phyloP scores from a whole-genome alignment of 768 basidiomycete genomes.

The Leccinum longicurvipes region DNA sequence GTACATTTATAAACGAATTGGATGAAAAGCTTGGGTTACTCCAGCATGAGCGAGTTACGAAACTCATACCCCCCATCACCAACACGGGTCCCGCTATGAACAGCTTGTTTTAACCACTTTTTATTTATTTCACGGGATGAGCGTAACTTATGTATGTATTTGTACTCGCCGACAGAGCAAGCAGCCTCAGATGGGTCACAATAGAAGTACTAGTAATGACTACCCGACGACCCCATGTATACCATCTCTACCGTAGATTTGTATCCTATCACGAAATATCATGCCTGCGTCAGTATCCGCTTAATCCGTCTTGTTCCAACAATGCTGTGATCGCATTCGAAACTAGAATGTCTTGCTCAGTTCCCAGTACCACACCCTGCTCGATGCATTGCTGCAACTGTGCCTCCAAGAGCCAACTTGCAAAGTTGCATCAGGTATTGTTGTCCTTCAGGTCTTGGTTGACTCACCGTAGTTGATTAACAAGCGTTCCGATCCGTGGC shows the following conservation, averaged over 20 bases:
- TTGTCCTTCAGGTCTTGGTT: too few species aligned
- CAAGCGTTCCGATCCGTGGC: slow-evolving; percentile 88
- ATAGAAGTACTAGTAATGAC: too few species aligned
- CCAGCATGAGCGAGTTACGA: slow-evolving; percentile 9
- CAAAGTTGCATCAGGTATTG: neutral
- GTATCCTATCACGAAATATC: slow-evolving; percentile 4
- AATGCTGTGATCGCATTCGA: slow-evolving; percentile 42
- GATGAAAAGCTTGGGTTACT: slow-evolving; percentile 20
- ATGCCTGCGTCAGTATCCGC: neutral
- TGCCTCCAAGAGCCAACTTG: slow-evolving; percentile 64
- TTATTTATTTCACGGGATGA: neutral
- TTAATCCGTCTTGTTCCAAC: slow-evolving; percentile 36
- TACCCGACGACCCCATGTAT: slow-evolving; percentile 1
- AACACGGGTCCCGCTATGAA: neutral
- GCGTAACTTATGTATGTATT: slow-evolving; percentile 15
- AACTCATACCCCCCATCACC: neutral
- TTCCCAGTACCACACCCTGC: slow-evolving; percentile 46
- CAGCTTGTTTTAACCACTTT: neutral
- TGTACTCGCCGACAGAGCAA: neutral
- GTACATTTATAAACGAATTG: slow-evolving; percentile 16
- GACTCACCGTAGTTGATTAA: slow-evolving; percentile 76
- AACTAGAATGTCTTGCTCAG: slow-evolving; percentile 53
- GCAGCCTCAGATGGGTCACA: neutral
- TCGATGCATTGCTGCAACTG: slow-evolving; percentile 67
- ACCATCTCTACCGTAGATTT: slow-evolving; percentile 13